Base-by-base conservation (phyloP, 805 yeast species). In the Spathaspora sp. region DNA sequence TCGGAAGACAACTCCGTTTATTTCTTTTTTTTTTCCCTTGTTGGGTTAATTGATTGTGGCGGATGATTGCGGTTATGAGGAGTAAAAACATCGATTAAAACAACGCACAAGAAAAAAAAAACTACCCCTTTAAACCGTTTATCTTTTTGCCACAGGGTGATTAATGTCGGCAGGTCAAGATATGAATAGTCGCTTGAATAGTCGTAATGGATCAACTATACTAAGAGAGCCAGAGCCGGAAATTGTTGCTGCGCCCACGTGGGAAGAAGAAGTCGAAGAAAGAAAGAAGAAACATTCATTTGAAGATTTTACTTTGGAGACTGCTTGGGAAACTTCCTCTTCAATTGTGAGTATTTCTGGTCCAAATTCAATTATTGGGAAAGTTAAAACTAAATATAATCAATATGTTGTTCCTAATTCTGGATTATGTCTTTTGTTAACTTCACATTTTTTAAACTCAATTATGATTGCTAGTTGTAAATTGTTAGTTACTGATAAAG, bases 381-480 rank as follows among this genome's bases (percentile, higher is more conserved):
- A 43, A 14, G 17, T 43, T 5, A 43, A 20, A 16, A 14, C 14
- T n/a, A 29, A 47, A 11, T 48, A 48, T 18, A 18, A 47, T 17
- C 20, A 43, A 40, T 55, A 50, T 48, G 48, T 52, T 16, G 19
- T 44, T 7, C 69, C 71, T 19, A 80, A 84, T 60, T 56, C 70
- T 12, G 96, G 96, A 0, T 66, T 87, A 20, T 61, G 79, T 6
- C 72, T 86, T 20, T 69, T 86, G 23, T 65, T 87, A 6, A 49
- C 79, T 10, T 79, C 92, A 2, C 93, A 87, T 62, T 73, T 88
- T 48, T 86, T 86, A 74, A 88, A 87, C 63, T 82, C 92, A 2
- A 63, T 85, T 26, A 89, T 89, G 96, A 78, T 86, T 5, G 78
- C 86, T 6, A 78, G 87, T 4, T 86, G 96, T 56, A 86, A 89